Conservation (phyloP, 495 filamentous ascomycete species). For the Hyaloscypha hepaticicola region DNA sequence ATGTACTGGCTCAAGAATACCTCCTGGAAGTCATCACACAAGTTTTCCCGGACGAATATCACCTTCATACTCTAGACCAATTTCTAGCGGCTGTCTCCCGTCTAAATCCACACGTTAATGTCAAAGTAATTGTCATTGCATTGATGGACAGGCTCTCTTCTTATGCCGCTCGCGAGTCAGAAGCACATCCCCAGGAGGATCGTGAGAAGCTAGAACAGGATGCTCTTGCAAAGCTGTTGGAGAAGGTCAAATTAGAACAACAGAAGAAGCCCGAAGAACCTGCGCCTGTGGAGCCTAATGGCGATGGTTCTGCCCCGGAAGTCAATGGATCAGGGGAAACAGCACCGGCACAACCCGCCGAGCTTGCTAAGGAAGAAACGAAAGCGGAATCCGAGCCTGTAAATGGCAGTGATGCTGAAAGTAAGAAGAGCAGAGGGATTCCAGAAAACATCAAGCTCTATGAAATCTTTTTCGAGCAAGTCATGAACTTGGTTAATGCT, state of each 20-base stretch:
- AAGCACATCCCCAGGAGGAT: constrained; percentile 67
- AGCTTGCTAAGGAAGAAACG: constrained; percentile 39
- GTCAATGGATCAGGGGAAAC: constrained; percentile 36
- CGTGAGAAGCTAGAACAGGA: constrained; percentile 78
- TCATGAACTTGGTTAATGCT: constrained; percentile 85
- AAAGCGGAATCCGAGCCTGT: constrained; percentile 31
- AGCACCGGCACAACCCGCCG: constrained; percentile 29
- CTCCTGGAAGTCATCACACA: constrained; percentile 96
- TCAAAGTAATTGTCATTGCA: constrained; percentile 97
- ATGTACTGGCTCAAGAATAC: constrained; percentile 97
- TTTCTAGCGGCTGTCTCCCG: constrained; percentile 87
- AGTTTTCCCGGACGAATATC: constrained; percentile 98
- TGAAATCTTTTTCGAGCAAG: constrained; percentile 97
- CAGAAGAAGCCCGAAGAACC: constrained; percentile 39
- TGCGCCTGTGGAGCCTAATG: constrained; percentile 34
- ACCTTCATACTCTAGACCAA: constrained; percentile 93
- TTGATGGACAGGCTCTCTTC: constrained; percentile 94
- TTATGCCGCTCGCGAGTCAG: constrained; percentile 85
- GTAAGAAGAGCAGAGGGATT: constrained; percentile 65
- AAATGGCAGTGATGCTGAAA: constrained; percentile 34
- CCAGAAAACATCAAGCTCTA: constrained; percentile 87
- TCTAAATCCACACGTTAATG: constrained; percentile 91
- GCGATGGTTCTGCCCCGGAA: constrained; percentile 31
- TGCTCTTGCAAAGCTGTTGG: constrained; percentile 70
- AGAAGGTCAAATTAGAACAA: constrained; percentile 72